A percentile compares a stretch with the other conserved stretches of the same genome.
Conservation (phyloP, 2,329 filamentous ascomycete genomes). For the Aureobasidium vineae region DNA sequence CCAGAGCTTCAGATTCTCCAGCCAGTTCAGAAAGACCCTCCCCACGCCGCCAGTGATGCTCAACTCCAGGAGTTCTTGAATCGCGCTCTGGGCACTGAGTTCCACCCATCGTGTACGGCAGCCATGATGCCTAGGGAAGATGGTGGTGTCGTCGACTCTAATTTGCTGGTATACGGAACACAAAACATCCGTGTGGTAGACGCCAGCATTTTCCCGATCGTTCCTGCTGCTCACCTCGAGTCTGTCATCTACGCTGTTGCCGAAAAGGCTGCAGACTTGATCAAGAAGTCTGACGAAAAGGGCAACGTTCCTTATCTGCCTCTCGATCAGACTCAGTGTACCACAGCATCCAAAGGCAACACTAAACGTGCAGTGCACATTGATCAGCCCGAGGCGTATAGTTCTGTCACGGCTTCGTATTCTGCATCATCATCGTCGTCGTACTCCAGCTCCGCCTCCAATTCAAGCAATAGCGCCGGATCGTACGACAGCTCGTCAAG, state of each 20-base stretch:
- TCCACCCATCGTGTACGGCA: conserved; percentile 42
- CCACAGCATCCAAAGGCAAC: conserved; percentile 16
- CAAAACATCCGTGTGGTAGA: conserved; percentile 47
- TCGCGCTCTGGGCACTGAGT: conserved; percentile 41
- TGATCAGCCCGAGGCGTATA: neutral
- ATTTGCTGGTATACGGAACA: conserved; percentile 44
- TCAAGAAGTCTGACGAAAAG: conserved; percentile 18
- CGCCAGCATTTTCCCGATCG: conserved; percentile 44
- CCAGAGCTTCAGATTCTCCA: conserved; percentile 32
- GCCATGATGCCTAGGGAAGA: conserved; percentile 49
- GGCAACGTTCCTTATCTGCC: conserved; percentile 18
- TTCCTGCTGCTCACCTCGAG: conserved; percentile 36
- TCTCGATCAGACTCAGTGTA: conserved; percentile 27
- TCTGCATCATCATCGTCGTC: neutral
- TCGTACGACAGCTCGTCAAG: conserved; percentile 8
- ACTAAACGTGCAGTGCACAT: conserved; percentile 11
- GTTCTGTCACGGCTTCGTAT: neutral
- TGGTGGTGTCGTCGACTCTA: conserved; percentile 50
- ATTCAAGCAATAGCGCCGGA: neutral
- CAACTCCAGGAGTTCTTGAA: conserved; percentile 35
- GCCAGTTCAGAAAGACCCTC: conserved; percentile 34
- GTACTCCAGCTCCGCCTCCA: neutral
- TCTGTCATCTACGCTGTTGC: conserved; percentile 30
- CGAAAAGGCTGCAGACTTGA: conserved; percentile 32
- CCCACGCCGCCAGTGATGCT: conserved; percentile 34